Base-by-base conservation (phyloP, 2,329 filamentous ascomycete species). In the Niveomyces coronatus region DNA sequence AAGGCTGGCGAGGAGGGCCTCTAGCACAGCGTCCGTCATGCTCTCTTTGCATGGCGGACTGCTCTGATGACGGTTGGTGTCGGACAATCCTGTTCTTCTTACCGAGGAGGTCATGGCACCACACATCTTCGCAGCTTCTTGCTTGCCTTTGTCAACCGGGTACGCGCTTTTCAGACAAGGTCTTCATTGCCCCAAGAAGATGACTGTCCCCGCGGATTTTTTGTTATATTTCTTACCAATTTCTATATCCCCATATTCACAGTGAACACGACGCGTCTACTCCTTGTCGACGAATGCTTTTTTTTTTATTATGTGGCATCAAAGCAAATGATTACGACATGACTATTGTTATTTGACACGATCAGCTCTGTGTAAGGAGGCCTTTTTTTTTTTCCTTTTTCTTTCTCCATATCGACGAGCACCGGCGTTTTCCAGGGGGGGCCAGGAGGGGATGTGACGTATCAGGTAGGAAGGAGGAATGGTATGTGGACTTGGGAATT, bases 1-100 rank as follows among this genome's bases (percentile, higher is more conserved):
- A 91, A 88, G 63, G 89, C 91, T 44, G 91, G 89, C 49, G 85
- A 96, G 63, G 88, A 96, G 70, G 91, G 91, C 41, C 80, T 93
- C 52, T 95, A 73, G 62, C 50, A 42, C 42, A 40, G 40, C 41
- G 44, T 52, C 49, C 49, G 49, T 51, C 48, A 49, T 52, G 46
- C 47, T 49, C 33, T n/a, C 35, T 32, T 44, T 44, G 49, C 48
- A 53, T 51, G 49, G 46, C 50, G 49, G 48, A 49, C 47, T 49
- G 49, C 50, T 43, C 38, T 45, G 45, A 49, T 49, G 43, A 41
- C 27, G 40, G 36, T 33, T 8, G 37, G 30, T 22, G 9, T 16
- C 14, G 43, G 26, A 22, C 23, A 39, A 15, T 11, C 3, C 18
- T 15, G 16, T 19, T 14, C 15, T 19, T 8, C 18, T 23, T 22